phyloP scores from a whole-genome alignment of 106 monocot species.

The Dendrobium nobile region DNA sequence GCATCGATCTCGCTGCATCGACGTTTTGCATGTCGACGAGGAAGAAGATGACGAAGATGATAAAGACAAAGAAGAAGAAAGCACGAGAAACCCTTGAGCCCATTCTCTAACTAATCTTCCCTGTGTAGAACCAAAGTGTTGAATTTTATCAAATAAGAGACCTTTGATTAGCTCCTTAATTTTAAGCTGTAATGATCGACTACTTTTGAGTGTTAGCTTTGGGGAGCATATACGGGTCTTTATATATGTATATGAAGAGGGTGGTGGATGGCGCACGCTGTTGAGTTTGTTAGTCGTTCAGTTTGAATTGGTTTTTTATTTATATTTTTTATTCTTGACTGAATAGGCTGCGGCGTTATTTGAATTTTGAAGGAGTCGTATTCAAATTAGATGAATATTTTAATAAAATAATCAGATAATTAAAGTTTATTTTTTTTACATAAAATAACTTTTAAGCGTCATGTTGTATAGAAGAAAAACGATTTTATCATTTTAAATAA shows the following conservation, averaged over 20 bases:
- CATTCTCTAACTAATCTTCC: neutral
- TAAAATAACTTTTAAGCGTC: too few species aligned
- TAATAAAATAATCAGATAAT: too few species aligned
- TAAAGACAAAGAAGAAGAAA: neutral
- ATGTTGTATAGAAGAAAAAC: too few species aligned
- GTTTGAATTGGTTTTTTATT: neutral
- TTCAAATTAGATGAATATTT: too few species aligned
- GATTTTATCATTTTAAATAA: too few species aligned
- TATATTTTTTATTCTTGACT: neutral
- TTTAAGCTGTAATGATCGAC: neutral
- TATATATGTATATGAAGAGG: neutral
- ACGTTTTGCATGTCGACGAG: neutral
- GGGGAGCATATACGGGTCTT: neutral
- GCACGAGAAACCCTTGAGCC: neutral
- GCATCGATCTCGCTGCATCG: neutral
- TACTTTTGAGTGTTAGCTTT: neutral
- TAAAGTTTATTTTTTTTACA: too few species aligned
- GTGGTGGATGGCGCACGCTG: neutral
- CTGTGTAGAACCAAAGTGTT: too few species aligned
- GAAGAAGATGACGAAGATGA: neutral
- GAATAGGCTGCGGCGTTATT: neutral
- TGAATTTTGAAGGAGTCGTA: neutral
- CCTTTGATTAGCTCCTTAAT: neutral
- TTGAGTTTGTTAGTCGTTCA: neutral
- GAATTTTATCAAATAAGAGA: too few species aligned